Conservation (phyloP, 441 rosid species). For the Croton setiger region DNA sequence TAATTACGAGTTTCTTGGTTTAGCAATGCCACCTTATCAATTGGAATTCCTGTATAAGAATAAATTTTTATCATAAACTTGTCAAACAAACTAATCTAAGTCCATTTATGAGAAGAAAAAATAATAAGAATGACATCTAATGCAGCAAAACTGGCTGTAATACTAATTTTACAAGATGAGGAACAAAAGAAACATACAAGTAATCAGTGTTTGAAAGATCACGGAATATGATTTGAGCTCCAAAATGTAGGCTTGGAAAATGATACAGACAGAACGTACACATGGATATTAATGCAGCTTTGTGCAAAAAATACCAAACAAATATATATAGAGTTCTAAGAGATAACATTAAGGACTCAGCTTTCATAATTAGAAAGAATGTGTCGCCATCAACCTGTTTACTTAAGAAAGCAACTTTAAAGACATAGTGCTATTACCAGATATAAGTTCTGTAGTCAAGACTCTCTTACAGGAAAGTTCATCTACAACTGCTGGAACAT, state of each 20-base stretch:
- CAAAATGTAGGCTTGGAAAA: too few relatives aligned
- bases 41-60: conserved; percentile 60
- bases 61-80: not conserved
- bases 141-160: not conserved
- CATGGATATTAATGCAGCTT: too few relatives aligned
- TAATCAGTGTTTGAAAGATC: not conserved
- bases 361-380: not conserved
- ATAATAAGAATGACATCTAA: not conserved
- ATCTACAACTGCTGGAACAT: conserved; percentile 79
- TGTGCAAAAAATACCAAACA: too few relatives aligned
- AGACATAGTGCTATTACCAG: conserved; percentile 41
- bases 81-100: not conserved
- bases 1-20: conserved; percentile 72
- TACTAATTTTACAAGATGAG: not conserved
- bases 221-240: not conserved
- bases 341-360: not conserved
- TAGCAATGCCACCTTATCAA: conserved; percentile 82
- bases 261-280: too few relatives aligned
- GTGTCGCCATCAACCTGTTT: not conserved
- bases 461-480: conserved; percentile 76
- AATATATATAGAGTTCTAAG: not conserved
- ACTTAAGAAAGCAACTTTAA: conserved; percentile 12
- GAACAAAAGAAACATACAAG: not conserved
- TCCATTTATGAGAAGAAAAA: not conserved
- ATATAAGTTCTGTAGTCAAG: conserved; percentile 72